phyloP scores from a whole-genome alignment of 192 early-diverging fungal genomes.

The Gryganskiella cystojenkinii region DNA sequence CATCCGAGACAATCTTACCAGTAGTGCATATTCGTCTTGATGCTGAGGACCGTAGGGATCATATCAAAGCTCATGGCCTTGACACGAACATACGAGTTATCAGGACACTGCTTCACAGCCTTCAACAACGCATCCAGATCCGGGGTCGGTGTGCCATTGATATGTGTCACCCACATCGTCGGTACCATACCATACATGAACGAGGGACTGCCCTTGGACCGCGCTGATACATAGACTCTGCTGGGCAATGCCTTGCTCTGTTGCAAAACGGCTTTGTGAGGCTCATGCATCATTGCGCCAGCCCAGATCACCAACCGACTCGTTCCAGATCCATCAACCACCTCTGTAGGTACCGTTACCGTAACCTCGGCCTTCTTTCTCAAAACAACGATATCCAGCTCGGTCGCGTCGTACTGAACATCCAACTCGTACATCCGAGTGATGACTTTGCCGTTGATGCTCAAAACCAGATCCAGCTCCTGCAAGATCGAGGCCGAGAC shows the following conservation, averaged over 20 bases:
- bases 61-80: constrained; percentile 83
- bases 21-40: constrained; percentile 79
- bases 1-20: constrained; percentile 48
- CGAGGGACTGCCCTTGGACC: constrained; percentile 69
- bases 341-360: constrained; percentile 77
- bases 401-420: constrained; percentile 65
- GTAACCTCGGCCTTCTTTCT: constrained; percentile 78
- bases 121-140: constrained; percentile 72
- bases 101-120: constrained; percentile 64
- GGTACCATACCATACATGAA: constrained; percentile 71
- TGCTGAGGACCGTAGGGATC: constrained; percentile 76
- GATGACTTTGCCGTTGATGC: constrained; percentile 73
- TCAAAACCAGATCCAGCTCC: constrained; percentile 75
- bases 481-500: constrained; percentile 67
- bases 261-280: constrained; percentile 75
- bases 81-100: constrained; percentile 76
- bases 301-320: constrained; percentile 86
- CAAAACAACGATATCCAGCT: constrained; percentile 70
- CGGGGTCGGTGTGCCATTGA: constrained; percentile 67
- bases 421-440: constrained; percentile 71
- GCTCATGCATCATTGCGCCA: constrained; percentile 81
- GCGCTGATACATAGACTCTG: constrained; percentile 68
- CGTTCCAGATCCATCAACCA: constrained; percentile 66
- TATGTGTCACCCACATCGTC: constrained; percentile 82
- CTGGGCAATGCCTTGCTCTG: constrained; percentile 73